A percentile compares a stretch with the other conserved stretches of the same genome.
Conservation (phyloP, 192 early-diverging fungal species). For the Paraglomus brasilianum region DNA sequence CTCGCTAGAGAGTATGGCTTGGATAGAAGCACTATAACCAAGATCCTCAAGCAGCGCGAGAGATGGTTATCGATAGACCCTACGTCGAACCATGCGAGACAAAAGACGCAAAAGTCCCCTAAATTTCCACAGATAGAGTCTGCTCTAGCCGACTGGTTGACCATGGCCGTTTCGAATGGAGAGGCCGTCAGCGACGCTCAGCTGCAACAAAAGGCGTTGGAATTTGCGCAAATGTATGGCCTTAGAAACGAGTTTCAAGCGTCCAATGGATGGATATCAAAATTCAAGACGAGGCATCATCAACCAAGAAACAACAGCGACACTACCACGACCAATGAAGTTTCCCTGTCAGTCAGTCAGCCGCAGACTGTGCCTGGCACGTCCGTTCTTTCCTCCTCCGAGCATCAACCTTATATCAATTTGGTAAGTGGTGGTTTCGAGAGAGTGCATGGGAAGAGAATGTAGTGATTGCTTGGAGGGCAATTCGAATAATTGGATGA, state of each 20-base stretch:
- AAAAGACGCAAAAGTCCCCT: constrained; percentile 31
- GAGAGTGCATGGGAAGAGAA: too few species aligned
- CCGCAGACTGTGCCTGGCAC: constrained; percentile 14
- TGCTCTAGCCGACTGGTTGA: constrained; percentile 16
- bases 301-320: constrained; percentile 9
- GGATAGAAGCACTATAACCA: constrained; percentile 31
- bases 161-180: not conserved
- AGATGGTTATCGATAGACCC: constrained; percentile 32
- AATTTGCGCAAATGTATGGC: constrained; percentile 24
- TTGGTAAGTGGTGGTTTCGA: constrained; percentile 5
- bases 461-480: too few species aligned
- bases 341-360: constrained; percentile 16
- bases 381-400: constrained; percentile 17
- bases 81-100: constrained; percentile 26
- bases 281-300: constrained; percentile 28
- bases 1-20: constrained; percentile 28
- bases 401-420: constrained; percentile 21
- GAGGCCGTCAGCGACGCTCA: constrained; percentile 20
- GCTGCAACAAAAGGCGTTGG: constrained; percentile 27
- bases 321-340: not conserved
- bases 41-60: constrained; percentile 28
- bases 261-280: constrained; percentile 32
- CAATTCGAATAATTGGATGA: too few species aligned
- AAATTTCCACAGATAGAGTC: constrained; percentile 32
- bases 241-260: constrained; percentile 31